A percentile compares a stretch with the other conserved stretches of the same genome.
Conservation (phyloP, 768 basidiomycete genomes). For the Kwoniella sp. region DNA sequence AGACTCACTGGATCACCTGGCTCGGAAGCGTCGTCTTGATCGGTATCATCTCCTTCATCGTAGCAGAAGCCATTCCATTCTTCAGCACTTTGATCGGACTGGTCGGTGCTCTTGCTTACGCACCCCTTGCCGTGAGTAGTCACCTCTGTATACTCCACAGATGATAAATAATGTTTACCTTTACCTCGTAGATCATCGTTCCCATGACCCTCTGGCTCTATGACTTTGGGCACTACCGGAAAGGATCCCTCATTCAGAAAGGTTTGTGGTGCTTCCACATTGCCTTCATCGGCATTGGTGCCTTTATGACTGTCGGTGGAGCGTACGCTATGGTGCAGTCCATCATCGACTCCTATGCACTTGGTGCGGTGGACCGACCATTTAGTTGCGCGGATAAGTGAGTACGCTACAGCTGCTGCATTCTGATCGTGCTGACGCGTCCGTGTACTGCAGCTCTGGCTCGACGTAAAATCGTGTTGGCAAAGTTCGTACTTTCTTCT, state of each 20-base stretch:
- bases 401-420: not conserved
- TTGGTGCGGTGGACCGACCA: constrained; percentile 12
- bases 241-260: constrained; percentile 10
- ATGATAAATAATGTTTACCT: no score
- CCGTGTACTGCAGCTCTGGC: not conserved
- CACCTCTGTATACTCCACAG: not conserved
- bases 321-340: constrained; percentile 23
- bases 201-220: constrained; percentile 30
- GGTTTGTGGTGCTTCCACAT: constrained; percentile 22
- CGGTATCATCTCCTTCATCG: constrained; percentile 21
- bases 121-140: constrained; percentile 21
- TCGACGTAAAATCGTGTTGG: not conserved
- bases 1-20: constrained; percentile 24
- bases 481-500: no score
- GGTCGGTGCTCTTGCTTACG: constrained; percentile 29
- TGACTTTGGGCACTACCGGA: constrained; percentile 21
- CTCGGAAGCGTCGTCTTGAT: constrained; percentile 14
- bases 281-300: constrained; percentile 22
- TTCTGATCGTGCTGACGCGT: not conserved
- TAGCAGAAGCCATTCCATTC: constrained; percentile 28
- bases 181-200: constrained; percentile 12
- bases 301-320: constrained; percentile 34
- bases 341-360: constrained; percentile 19
- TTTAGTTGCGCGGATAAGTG: constrained; percentile 24
- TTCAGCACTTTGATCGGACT: constrained; percentile 36